Base-by-base conservation (phyloP, 2,329 filamentous ascomycete genomes). In the Fusarium temperatum region DNA sequence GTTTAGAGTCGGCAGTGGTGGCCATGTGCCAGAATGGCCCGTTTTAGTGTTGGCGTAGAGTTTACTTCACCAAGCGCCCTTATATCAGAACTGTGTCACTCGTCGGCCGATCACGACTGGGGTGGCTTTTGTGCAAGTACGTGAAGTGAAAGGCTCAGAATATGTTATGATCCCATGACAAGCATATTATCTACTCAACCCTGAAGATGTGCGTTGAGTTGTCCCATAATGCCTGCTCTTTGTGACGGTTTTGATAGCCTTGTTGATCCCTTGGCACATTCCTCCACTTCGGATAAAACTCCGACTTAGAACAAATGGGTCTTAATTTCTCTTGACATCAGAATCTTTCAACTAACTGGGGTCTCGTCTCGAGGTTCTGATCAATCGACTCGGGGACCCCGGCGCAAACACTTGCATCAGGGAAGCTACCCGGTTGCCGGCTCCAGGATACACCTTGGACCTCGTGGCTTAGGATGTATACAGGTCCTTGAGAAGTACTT, bases 191-290 rank as follows among this genome's bases (percentile, higher is more conserved):
- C 20, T 41, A 15, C 28, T 55, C 12, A 24, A n/a, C 8, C 8
- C 10, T 26, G 18, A 3, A 6, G 6, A 28, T 24, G 15, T 66
- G 18, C 20, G 38, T 45, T 39, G n/a, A 44, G 39, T 61, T 22
- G 12, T 18, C 18, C 12, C 18, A 26, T 15, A 30, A 51, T 53
- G 41, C 38, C 36, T 56, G 39, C 15, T 13, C 45, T 26, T 22
- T 44, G 39, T 20, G 41, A 42, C 32, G 13, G 18, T 39, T 50
- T 42, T 30, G 10, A 70, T 24, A 50, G 42, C 30, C 56, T 42
- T 38, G 28, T 57, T 47, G 32, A 22, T 28, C 41, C 28, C 72
- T 75, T 75, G 63, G 36, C 72, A 54, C 72, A 65, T 68, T 74
- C 59, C 56, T 61, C 42, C 38, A 32, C 42, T 32, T 30, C 30